Evolutionary conservation across 2,329 filamentous ascomycete genomes (phyloP).

Genomic region (Neonectria sp.): DNA sequence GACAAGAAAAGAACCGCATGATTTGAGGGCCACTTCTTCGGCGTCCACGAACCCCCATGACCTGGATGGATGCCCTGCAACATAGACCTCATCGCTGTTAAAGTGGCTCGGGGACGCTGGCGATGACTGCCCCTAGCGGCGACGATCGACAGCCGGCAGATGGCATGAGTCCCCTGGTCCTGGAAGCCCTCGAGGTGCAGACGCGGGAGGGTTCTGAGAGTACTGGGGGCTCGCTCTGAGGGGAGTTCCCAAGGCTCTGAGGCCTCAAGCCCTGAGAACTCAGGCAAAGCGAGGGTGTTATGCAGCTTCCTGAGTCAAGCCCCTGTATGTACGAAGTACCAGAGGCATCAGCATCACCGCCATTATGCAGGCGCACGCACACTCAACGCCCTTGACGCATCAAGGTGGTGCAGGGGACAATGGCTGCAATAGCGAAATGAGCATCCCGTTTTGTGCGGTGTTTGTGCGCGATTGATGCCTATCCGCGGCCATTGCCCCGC

Average conservation of each 20-base stretch:
- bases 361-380: slow-evolving; percentile 29
- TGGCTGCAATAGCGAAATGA: slow-evolving; percentile 49
- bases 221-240: slow-evolving; percentile 5
- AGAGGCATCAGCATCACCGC: slow-evolving; percentile 31
- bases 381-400: slow-evolving; percentile 11
- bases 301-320: slow-evolving; percentile 33
- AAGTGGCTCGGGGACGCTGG: slow-evolving; percentile 28
- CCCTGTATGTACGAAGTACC: slow-evolving; percentile 6
- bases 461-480: slow-evolving; percentile 39
- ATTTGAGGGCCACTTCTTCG: slow-evolving; percentile 29
- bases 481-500: slow-evolving; percentile 33
- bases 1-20: slow-evolving; percentile 22
- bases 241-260: slow-evolving; percentile 23
- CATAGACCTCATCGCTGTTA: slow-evolving; percentile 22
- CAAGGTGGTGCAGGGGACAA: slow-evolving; percentile 34
- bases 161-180: slow-evolving; percentile 27
- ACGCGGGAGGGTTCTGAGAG: slow-evolving; percentile 19
- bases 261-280: slow-evolving; percentile 27
- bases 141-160: slow-evolving; percentile 42
- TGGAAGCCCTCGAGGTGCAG: slow-evolving; percentile 22
- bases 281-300: slow-evolving; percentile 35
- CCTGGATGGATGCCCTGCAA: slow-evolving; percentile 23
- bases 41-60: slow-evolving; percentile 35
- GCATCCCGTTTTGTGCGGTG: slow-evolving; percentile 44
- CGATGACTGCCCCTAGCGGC: slow-evolving; percentile 34